phyloP scores from a whole-genome alignment of 1,284 basidiomycete genomes.

The Neotropicomus parvogracilis region DNA sequence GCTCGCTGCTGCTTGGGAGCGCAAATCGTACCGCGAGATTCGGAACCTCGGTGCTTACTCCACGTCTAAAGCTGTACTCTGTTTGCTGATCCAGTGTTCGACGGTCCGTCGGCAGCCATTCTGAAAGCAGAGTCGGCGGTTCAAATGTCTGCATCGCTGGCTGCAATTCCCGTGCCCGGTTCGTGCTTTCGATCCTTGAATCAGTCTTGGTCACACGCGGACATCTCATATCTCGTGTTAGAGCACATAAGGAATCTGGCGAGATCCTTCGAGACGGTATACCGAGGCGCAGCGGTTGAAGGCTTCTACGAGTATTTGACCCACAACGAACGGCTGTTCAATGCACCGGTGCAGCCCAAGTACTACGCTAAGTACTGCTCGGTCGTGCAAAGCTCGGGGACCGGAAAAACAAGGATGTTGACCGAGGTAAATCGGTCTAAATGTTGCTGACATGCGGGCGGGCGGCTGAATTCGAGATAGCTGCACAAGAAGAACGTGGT shows the following conservation, averaged over 20 bases:
- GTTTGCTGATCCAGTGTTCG: too few species aligned
- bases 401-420: constrained; percentile 22
- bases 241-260: too few species aligned
- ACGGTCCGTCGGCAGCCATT: constrained; percentile 4
- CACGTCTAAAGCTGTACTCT: too few species aligned
- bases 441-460: too few species aligned
- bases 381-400: constrained; percentile 25
- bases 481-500: constrained; percentile 10
- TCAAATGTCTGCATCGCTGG: too few species aligned
- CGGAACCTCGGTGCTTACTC: constrained; percentile 13
- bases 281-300: constrained; percentile 13
- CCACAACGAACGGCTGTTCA: constrained; percentile 12
- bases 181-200: too few species aligned
- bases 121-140: too few species aligned
- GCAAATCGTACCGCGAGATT: constrained; percentile 7
- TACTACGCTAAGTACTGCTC: constrained; percentile 23
- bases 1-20: constrained; percentile 3
- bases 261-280: constrained; percentile 4
- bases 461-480: too few species aligned
- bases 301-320: constrained; percentile 20
- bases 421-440: constrained; percentile 21
- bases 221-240: too few species aligned
- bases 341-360: background rate
- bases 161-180: too few species aligned
- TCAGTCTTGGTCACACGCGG: too few species aligned